Percentiles rank a stretch among this genome's conserved stretches.
These are phyloP conservation scores for Zygoascus flipseniorum DNA, from an alignment of 805 yeast genomes.

Conservation along the genomic window DNA sequence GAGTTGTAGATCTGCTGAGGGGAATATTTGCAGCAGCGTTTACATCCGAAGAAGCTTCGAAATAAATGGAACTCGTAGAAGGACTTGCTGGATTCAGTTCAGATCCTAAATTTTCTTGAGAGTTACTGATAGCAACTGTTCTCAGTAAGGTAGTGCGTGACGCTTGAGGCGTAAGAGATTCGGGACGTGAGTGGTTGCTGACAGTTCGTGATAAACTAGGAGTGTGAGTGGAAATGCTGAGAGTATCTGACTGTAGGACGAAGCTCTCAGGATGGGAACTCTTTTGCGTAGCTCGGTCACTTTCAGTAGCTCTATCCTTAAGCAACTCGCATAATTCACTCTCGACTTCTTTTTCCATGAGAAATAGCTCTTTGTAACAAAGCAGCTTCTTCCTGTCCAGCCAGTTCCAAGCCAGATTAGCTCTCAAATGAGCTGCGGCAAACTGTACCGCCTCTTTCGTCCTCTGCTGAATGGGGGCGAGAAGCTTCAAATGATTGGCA, in stretches of 20 bases:
- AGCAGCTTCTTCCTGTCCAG: constrained; percentile 41
- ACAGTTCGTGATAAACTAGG: not conserved
- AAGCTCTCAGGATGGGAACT: not conserved
- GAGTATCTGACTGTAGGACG: not conserved
- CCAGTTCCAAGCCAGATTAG: constrained; percentile 50
- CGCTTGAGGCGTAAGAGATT: not conserved
- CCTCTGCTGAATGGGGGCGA: constrained; percentile 48
- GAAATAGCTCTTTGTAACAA: constrained; percentile 33
- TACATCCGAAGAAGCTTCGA: not conserved
- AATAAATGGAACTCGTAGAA: not conserved
- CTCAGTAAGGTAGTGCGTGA: not conserved
- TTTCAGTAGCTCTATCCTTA: not conserved
- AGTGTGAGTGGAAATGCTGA: not conserved
- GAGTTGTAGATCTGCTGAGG: not conserved
- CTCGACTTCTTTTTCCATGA: constrained; percentile 21
- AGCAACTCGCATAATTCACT: constrained; percentile 7
- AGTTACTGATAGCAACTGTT: not conserved
- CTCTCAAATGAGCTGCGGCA: constrained; percentile 40
- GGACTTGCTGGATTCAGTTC: not conserved
- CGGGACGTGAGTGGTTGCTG: not conserved
- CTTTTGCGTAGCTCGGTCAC: not conserved
- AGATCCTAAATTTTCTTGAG: not conserved
- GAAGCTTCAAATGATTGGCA: constrained; percentile 33
- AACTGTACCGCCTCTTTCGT: constrained; percentile 42
- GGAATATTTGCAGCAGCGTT: not conserved